Evolutionary conservation across 768 basidiomycete species (phyloP).

Genomic region (Pholiota conissans): DNA sequence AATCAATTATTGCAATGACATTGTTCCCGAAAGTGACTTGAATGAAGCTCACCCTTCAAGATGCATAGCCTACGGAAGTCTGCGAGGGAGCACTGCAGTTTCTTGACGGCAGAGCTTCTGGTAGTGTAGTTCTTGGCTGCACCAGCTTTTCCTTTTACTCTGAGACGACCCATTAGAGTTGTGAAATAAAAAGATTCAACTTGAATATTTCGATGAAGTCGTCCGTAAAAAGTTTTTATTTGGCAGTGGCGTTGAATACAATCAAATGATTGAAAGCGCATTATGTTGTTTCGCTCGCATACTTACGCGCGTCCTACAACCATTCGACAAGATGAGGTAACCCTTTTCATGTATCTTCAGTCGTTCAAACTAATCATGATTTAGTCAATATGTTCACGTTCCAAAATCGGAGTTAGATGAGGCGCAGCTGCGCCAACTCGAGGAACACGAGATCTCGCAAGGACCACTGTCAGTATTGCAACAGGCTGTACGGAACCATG

Average conservation of each 20-base stretch:
- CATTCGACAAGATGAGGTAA: conserved; percentile 35
- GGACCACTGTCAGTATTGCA: conserved; percentile 96
- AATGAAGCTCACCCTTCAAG: conserved; percentile 80
- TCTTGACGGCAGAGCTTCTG: conserved; percentile 88
- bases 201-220: conserved; percentile 8
- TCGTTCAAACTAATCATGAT: conserved; percentile 10
- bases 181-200: too few relatives aligned
- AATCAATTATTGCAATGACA: neutral
- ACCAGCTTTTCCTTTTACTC: conserved; percentile 85
- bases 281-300: neutral
- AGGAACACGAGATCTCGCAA: conserved; percentile 98
- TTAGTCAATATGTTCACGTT: conserved; percentile 94
- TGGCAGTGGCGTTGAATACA: conserved; percentile 22
- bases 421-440: conserved; percentile 91
- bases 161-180: conserved; percentile 65
- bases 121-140: conserved; percentile 93
- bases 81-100: conserved; percentile 93
- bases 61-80: conserved; percentile 98
- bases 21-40: neutral
- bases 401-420: conserved; percentile 98
- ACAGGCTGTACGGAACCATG: conserved; percentile 95
- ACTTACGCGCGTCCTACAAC: conserved; percentile 5
- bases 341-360: neutral
- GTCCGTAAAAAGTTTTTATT: conserved; percentile 36
- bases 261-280: conserved; percentile 20